phyloP scores from a whole-genome alignment of 768 basidiomycete species.

The Lactarius akahatsu region DNA sequence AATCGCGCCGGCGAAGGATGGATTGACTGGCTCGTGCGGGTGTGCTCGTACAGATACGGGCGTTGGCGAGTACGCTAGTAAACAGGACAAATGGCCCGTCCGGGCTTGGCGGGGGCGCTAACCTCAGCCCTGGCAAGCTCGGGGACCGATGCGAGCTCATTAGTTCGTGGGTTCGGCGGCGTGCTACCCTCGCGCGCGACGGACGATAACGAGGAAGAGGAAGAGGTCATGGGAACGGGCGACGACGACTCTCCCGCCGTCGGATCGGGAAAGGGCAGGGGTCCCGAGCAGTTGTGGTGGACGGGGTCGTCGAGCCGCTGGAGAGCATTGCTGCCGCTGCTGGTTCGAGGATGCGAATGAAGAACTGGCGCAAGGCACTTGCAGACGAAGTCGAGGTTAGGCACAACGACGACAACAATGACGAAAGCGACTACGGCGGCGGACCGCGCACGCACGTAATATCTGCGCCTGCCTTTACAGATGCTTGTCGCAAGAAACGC shows the following conservation, averaged over 20 bases:
- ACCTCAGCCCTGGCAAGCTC: constrained; percentile 4
- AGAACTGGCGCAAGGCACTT: no score
- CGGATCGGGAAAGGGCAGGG: neutral
- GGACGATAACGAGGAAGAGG: neutral
- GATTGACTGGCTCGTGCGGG: neutral
- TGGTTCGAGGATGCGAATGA: no score
- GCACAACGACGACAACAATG: no score
- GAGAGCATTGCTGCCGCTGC: no score
- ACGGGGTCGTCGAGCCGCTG: neutral
- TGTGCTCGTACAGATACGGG: no score
- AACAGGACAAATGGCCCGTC: constrained; percentile 18
- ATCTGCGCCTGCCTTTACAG: no score
- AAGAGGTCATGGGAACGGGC: neutral
- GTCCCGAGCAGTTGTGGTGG: neutral
- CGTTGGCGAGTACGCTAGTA: constrained; percentile 5
- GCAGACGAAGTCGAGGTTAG: no score
- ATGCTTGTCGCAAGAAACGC: neutral
- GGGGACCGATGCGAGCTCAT: no score
- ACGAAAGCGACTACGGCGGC: no score
- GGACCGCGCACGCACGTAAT: no score
- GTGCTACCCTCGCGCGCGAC: neutral
- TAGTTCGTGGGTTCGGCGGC: neutral
- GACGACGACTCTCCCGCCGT: neutral
- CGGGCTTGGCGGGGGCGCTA: constrained; percentile 16
- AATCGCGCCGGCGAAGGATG: no score